Base-by-base conservation (phyloP, 2,329 filamentous ascomycete species). In the Ophioceras dolichostomum region DNA sequence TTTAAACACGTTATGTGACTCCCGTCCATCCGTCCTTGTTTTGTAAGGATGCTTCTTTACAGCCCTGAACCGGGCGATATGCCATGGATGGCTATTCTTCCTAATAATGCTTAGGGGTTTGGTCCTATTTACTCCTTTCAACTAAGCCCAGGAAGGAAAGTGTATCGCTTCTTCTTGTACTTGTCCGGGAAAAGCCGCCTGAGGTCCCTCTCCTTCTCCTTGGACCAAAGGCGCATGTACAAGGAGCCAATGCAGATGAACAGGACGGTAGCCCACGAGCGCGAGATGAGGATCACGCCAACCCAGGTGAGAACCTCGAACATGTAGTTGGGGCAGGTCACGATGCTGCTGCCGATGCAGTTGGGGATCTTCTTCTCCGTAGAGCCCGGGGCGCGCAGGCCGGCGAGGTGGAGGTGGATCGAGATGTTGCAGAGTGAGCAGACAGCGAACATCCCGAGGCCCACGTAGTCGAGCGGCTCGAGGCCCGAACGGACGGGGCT, bases 321-420 rank as follows among this genome's bases (percentile, higher is more conserved):
- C 66, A 94, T 76, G 67, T 98, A 98, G 65, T 98, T 98, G 30
- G 91, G 91, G 64, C 88, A 94, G 10, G 91, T 98, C 37, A 98
- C 89, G 26, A 84, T 62, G 45, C 66, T 68, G 60, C 95, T 96
- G 21, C 88, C 85, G 41, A 89, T 76, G 19, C 91, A 91, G 40
- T 67, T 67, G 1, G 91, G 91, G 45, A 98, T 93, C 49, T 86
- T 87, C 41, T 89, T 75, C 56, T 93, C 86, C 1, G 83, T 89
- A 46, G 81, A 83, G 39, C 88, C 88, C 0, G 75, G 68, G 39
- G 77, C 79, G 36, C 91, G 79, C 44, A 98, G 72, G 43, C 74
- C 71, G 20, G 82, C 77, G 18, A 98, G 72, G 38, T 85, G 81
- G 47, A 81, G 58, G 61, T 98, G 91, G 2, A 88, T 77, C 44